Evolutionary conservation across 192 early-diverging fungal genomes (phyloP).

Genomic region (Coemansia pectinata): DNA sequence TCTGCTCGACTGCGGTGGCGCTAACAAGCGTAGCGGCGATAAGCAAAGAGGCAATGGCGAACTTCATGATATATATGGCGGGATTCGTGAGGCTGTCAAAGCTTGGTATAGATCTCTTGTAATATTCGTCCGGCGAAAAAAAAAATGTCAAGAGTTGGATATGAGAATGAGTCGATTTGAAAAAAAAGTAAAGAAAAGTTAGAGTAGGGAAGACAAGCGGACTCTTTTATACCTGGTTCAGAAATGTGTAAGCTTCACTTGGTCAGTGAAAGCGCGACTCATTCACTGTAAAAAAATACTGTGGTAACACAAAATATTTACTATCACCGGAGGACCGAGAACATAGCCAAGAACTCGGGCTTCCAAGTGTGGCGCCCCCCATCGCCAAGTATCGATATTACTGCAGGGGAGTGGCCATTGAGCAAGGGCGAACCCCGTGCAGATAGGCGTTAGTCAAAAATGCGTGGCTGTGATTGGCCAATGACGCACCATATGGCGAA

Average conservation of each 20-base stretch:
- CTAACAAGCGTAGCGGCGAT: constrained; percentile 13
- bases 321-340: neutral
- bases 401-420: neutral
- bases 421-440: neutral
- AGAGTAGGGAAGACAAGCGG: neutral
- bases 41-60: constrained; percentile 13
- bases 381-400: neutral
- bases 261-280: neutral
- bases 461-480: neutral
- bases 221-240: neutral
- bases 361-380: neutral
- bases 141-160: neutral
- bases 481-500: neutral
- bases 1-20: neutral
- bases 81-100: neutral
- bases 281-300: neutral
- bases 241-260: neutral
- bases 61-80: constrained; percentile 15
- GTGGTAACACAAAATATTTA: neutral
- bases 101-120: neutral
- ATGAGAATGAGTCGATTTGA: neutral
- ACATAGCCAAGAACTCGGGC: neutral
- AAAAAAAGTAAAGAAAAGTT: neutral
- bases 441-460: neutral
- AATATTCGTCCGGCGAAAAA: neutral